Base-by-base conservation (phyloP, 257 asterid genomes). In the Osmanthus fragrans region DNA sequence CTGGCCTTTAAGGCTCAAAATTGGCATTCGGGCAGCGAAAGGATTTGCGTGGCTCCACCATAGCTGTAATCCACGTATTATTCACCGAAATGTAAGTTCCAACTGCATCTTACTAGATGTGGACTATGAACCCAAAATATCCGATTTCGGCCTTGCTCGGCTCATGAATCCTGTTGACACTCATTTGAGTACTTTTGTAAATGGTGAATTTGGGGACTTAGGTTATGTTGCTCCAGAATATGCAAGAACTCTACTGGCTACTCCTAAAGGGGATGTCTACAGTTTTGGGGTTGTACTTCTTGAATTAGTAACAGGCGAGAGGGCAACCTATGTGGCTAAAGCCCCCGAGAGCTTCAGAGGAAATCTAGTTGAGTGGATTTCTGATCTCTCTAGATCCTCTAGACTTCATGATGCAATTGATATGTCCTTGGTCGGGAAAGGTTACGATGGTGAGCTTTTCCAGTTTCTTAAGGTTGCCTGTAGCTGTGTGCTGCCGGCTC, bases 211-310 rank as follows among this genome's bases (percentile, higher is more conserved):
- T 0, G 98, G 98, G 32, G 96, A 94, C 68, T 83, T 85, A 71
- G 98, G 98, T 49, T 94, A 94, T 72, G 98, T 94, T 64, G 97
- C 97, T 0, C 98, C 97, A 0, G 98, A 94, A 76, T 90, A 94
- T 9, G 63, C 92, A 0, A 86, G 97, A 77, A 94, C 98, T n/a
- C 88, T 94, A 0, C 29, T 90, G 39, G 98, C 96, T 73, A 94
- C 98, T 19, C 47, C 47, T 40, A 40, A 40, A 40, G 47, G 47
- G 47, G 47, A 40, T 3, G 15, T 40, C 13, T 40, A 40, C 15
- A 40, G 47, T 10, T 40, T 40, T 40, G 47, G 47, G 47, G 47
- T 40, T 9, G 47, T 40, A 40, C 47, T 40, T 40, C 47, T 40
- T 15, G 47, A 40, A 9, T 40, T 40, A 40, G 47, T 40, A 40